phyloP scores from a whole-genome alignment of 163 green algal genomes.

The Chlorella variabilis region DNA sequence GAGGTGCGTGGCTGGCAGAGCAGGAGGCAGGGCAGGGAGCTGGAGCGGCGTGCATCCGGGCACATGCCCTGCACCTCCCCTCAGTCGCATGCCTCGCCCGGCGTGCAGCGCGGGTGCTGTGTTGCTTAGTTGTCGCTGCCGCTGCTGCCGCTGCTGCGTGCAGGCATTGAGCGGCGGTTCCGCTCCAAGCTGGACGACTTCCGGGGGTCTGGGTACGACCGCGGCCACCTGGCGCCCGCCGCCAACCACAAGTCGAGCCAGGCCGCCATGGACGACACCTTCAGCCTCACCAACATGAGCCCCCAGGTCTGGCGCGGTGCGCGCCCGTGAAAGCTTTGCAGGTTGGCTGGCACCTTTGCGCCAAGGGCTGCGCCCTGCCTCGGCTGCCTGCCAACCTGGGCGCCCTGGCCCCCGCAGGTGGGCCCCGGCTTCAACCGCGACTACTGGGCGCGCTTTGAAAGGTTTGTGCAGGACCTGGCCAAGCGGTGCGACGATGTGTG shows the following conservation, averaged over 20 bases:
- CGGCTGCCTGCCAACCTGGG: neutral
- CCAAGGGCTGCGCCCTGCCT: too few species aligned
- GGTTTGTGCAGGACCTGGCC: slow-evolving; percentile 80
- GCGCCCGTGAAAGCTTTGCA: too few species aligned
- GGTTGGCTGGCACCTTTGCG: too few species aligned
- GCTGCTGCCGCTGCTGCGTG: too few species aligned
- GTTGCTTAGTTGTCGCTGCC: neutral
- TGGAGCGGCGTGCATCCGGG: too few species aligned
- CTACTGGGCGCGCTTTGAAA: slow-evolving; percentile 97
- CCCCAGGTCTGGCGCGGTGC: slow-evolving; percentile 67
- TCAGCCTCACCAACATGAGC: slow-evolving; percentile 84
- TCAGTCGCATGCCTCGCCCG: too few species aligned
- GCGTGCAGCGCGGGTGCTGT: too few species aligned
- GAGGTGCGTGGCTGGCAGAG: too few species aligned
- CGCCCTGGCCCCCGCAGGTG: slow-evolving; percentile 60
- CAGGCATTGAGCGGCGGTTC: slow-evolving; percentile 72
- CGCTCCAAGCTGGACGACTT: slow-evolving; percentile 83
- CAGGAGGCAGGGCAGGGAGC: neutral
- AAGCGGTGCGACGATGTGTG: slow-evolving; percentile 64
- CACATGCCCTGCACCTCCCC: too few species aligned
- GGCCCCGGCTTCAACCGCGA: slow-evolving; percentile 86
- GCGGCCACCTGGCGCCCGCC: slow-evolving; percentile 92
- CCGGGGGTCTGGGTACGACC: slow-evolving; percentile 83
- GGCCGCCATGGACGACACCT: slow-evolving; percentile 87
- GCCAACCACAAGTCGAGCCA: slow-evolving; percentile 83